phyloP scores from a whole-genome alignment of 1,284 basidiomycete species.

The Puccinia hordei region DNA sequence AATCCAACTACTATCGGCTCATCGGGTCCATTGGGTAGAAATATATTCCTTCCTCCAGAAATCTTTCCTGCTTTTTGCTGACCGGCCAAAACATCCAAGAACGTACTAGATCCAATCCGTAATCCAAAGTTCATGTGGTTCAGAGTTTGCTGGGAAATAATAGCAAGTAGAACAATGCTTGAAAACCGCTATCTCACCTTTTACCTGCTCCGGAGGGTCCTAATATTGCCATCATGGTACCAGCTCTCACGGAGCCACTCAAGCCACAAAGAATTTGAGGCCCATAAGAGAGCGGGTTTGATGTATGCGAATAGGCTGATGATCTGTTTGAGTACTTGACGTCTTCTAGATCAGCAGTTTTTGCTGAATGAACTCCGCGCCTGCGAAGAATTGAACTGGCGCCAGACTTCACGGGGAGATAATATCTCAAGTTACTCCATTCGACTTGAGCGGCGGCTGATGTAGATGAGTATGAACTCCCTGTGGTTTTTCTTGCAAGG shows the following conservation, averaged over 20 bases:
- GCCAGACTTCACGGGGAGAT: conserved; percentile 21
- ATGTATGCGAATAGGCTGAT: conserved; percentile 19
- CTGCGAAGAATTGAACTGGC: conserved; percentile 6
- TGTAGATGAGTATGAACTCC: conserved; percentile 53
- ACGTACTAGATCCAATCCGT: conserved; percentile 61
- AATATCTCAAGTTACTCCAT: conserved; percentile 73
- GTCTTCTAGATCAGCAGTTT: not conserved
- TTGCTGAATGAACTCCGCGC: not conserved
- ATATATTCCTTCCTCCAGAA: conserved; percentile 66
- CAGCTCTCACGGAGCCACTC: conserved; percentile 71
- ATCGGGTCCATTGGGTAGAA: conserved; percentile 60
- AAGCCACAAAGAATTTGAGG: conserved; percentile 68
- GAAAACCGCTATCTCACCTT: conserved; percentile 63
- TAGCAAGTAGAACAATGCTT: not conserved
- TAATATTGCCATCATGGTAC: conserved; percentile 80
- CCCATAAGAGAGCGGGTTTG: conserved; percentile 25
- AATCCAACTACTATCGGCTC: conserved; percentile 51
- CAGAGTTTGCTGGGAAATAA: not conserved
- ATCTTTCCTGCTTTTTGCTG: conserved; percentile 72
- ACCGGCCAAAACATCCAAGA: conserved; percentile 79
- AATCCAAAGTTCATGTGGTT: not conserved
- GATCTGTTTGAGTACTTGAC: conserved; percentile 39
- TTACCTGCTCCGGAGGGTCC: conserved; percentile 68
- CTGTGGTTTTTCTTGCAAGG: conserved; percentile 65
- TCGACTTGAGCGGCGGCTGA: conserved; percentile 66